Conservation (phyloP, 257 asterid genomes). For the Lantana camara region DNA sequence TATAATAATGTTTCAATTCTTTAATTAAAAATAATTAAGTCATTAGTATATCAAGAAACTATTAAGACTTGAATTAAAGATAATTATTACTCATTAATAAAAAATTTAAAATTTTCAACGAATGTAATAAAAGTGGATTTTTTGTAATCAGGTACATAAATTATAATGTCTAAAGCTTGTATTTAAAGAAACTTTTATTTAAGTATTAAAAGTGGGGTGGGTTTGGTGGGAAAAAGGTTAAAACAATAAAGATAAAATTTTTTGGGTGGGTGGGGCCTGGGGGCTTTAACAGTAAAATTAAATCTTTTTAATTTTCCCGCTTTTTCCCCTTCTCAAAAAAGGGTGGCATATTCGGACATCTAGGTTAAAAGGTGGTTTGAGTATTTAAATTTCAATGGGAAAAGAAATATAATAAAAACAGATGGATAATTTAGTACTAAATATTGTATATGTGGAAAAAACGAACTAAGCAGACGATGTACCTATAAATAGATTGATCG, state of each 20-base stretch:
- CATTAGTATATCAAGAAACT: too few relatives aligned
- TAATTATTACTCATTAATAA: too few relatives aligned
- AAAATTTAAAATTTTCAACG: too few relatives aligned
- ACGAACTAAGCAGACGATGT: too few relatives aligned
- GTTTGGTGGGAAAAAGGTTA: constrained; percentile 28
- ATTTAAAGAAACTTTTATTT: constrained; percentile 22
- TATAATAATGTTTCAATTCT: too few relatives aligned
- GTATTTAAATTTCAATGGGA: constrained; percentile 10
- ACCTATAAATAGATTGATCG: too few relatives aligned
- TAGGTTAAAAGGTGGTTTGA: constrained; percentile 28
- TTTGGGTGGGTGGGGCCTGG: constrained; percentile 34
- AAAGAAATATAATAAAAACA: not conserved
- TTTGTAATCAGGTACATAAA: constrained; percentile 22
- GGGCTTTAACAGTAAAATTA: constrained; percentile 22
- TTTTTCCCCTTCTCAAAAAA: not conserved
- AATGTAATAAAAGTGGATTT: too few relatives aligned
- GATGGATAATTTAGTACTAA: not conserved
- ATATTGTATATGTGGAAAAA: too few relatives aligned
- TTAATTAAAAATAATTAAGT: too few relatives aligned
- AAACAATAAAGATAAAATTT: constrained; percentile 25
- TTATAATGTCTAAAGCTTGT: constrained; percentile 34
- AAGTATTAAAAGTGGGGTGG: constrained; percentile 21
- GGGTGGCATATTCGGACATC: constrained; percentile 24
- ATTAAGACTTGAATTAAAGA: too few relatives aligned
- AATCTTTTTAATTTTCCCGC: not conserved